A percentile compares a stretch with the other conserved stretches of the same genome.
Conservation (phyloP, 805 yeast species). For the Ogataea pini region DNA sequence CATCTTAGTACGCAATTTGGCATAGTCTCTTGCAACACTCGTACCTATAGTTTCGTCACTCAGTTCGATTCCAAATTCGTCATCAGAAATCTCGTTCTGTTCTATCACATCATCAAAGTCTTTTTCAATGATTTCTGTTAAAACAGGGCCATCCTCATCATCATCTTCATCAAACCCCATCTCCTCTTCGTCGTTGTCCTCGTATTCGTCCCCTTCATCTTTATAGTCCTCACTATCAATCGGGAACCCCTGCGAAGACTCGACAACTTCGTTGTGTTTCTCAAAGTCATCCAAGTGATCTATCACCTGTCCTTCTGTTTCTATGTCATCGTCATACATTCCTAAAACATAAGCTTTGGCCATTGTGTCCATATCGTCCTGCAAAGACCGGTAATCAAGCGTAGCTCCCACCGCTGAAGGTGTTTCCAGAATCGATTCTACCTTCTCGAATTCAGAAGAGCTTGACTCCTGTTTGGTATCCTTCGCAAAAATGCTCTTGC, state of each 20-base stretch:
- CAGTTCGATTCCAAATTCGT: conserved; percentile 28
- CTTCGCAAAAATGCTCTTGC: conserved; percentile 2
- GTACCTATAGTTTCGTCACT: conserved; percentile 42
- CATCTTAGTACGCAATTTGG: conserved; percentile 54
- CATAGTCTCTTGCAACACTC: conserved; percentile 57
- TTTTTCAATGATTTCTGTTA: conserved; percentile 47
- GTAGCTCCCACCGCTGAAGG: conserved; percentile 7
- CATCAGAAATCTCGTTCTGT: conserved; percentile 24
- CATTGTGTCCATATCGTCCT: conserved; percentile 54
- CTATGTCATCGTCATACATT: conserved; percentile 59
- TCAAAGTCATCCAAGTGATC: conserved; percentile 56
- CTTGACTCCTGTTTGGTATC: background rate
- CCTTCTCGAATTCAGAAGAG: background rate
- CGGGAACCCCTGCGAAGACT: conserved; percentile 31
- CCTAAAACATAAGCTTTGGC: conserved; percentile 62
- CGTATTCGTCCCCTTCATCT: conserved; percentile 25
- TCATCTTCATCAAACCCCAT: conserved; percentile 27
- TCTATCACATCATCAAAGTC: conserved; percentile 33
- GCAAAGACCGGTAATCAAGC: conserved; percentile 44
- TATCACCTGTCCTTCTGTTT: conserved; percentile 56
- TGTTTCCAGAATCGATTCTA: background rate
- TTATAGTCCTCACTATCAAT: conserved; percentile 8
- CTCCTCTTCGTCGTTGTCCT: conserved; percentile 23
- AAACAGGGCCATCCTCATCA: conserved; percentile 41
- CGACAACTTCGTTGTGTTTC: conserved; percentile 48